Evolutionary conservation across 208 protist species (phyloP).

Genomic region (Angomonas deanei): DNA sequence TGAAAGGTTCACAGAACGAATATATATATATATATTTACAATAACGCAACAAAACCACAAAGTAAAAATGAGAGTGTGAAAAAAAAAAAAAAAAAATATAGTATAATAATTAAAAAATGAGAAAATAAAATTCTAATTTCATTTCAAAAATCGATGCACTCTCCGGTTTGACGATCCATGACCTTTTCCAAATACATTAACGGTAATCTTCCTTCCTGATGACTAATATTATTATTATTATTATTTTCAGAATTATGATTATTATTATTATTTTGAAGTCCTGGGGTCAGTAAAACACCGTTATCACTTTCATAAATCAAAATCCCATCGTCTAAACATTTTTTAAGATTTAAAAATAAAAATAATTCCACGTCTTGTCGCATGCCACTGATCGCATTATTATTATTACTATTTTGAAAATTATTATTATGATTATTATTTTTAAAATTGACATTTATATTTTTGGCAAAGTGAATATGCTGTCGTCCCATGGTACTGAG

Average conservation of each 20-base stretch:
- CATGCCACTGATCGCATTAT: conserved; percentile 86
- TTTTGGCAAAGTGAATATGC: conserved; percentile 90
- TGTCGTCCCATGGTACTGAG: conserved; percentile 75
- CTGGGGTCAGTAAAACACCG: conserved; percentile 82
- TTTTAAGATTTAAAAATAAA: conserved; percentile 70
- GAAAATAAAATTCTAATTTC: conserved; percentile 5
- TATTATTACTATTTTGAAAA: conserved; percentile 5
- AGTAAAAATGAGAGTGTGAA: no score
- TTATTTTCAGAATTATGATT: neutral
- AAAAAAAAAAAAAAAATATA: neutral
- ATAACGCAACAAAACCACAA: no score
- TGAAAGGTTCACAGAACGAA: no score
- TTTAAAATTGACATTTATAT: conserved; percentile 17
- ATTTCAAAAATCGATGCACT: conserved; percentile 10
- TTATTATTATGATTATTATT: neutral
- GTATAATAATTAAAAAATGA: conserved; percentile 4
- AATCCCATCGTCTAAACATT: conserved; percentile 57
- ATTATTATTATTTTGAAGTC: conserved; percentile 35
- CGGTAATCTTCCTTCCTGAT: no score
- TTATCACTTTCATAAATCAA: conserved; percentile 73
- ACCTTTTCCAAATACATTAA: conserved; percentile 65
- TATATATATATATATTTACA: no score
- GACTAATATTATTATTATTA: no score
- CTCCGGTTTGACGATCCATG: conserved; percentile 34
- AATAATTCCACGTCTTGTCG: conserved; percentile 51